Evolutionary conservation across 2,329 filamentous ascomycete species (phyloP).

Genomic region (Penicillium vulpinum): DNA sequence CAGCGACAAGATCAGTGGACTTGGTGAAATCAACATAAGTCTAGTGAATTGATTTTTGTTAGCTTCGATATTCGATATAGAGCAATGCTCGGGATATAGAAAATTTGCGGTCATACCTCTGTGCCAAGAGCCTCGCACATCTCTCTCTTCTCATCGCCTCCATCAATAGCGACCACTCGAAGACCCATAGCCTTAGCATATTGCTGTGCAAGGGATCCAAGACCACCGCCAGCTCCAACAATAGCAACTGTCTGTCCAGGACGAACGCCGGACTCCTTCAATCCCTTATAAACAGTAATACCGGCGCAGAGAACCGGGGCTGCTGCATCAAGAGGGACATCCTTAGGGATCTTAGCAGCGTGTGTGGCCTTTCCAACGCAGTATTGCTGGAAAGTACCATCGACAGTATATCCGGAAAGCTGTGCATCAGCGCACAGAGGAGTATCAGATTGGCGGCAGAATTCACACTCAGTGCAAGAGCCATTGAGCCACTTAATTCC

Average conservation of each 20-base stretch:
- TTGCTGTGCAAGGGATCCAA: constrained; percentile 78
- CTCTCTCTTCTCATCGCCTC: constrained; percentile 74
- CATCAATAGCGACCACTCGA: constrained; percentile 75
- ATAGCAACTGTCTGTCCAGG: constrained; percentile 79
- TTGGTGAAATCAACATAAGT: constrained; percentile 75
- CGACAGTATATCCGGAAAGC: constrained; percentile 86
- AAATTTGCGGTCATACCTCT: constrained; percentile 33
- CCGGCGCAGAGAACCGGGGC: constrained; percentile 81
- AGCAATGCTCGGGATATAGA: too few species aligned
- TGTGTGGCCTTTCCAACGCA: constrained; percentile 82
- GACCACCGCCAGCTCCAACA: constrained; percentile 81
- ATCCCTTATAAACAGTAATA: constrained; percentile 84
- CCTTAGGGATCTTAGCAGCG: constrained; percentile 77
- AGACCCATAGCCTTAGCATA: constrained; percentile 91
- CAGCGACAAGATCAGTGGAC: constrained; percentile 72
- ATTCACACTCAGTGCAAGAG: constrained; percentile 76
- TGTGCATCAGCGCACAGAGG: constrained; percentile 73
- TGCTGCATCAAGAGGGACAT: constrained; percentile 72
- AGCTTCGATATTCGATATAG: neutral
- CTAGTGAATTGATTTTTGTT: constrained; percentile 8
- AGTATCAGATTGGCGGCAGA: constrained; percentile 76
- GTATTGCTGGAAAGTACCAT: constrained; percentile 93
- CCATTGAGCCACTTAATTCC: constrained; percentile 92
- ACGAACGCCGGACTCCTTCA: constrained; percentile 76
- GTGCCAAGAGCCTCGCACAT: constrained; percentile 70